Percentiles rank a stretch among this genome's conserved stretches.
Conservation (phyloP, 805 yeast species). For the Candida multigemmis region DNA sequence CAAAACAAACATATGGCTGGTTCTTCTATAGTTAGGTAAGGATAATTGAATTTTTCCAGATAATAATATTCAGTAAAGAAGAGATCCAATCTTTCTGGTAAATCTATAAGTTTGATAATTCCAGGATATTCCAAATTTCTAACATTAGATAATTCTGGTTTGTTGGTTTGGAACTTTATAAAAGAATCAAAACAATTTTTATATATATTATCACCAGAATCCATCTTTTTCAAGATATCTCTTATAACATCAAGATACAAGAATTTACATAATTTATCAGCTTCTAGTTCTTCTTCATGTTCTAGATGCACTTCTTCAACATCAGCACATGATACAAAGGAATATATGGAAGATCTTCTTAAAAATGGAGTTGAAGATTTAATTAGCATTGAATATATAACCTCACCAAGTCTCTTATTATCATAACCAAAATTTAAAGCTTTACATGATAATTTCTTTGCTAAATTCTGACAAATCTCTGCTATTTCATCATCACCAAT, state of each 20-base stretch:
- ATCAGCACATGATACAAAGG: constrained; percentile 45
- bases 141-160: too few species aligned
- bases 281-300: constrained; percentile 29
- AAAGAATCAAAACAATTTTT: too few species aligned
- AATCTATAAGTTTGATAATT: constrained; percentile 43
- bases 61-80: constrained; percentile 57
- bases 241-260: constrained; percentile 37
- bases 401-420: constrained; percentile 18
- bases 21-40: constrained; percentile 39
- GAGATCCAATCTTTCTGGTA: constrained; percentile 60
- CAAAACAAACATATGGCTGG: constrained; percentile 87
- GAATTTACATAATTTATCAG: constrained; percentile 42
- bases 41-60: constrained; percentile 31
- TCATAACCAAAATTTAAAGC: constrained; percentile 4
- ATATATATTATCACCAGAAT: constrained; percentile 2
- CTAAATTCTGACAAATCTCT: too few species aligned
- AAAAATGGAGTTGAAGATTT: constrained; percentile 56
- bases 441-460: constrained; percentile 15
- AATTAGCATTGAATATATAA: constrained; percentile 45
- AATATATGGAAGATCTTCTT: constrained; percentile 50
- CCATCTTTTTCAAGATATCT: constrained; percentile 10
- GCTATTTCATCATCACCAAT: constrained; percentile 13
- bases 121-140: constrained; percentile 70
- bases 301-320: constrained; percentile 17
- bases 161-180: constrained; percentile 12